These are phyloP conservation scores for Leccinum olivaceopallidum DNA, from an alignment of 768 basidiomycete genomes.

Conservation along the genomic window DNA sequence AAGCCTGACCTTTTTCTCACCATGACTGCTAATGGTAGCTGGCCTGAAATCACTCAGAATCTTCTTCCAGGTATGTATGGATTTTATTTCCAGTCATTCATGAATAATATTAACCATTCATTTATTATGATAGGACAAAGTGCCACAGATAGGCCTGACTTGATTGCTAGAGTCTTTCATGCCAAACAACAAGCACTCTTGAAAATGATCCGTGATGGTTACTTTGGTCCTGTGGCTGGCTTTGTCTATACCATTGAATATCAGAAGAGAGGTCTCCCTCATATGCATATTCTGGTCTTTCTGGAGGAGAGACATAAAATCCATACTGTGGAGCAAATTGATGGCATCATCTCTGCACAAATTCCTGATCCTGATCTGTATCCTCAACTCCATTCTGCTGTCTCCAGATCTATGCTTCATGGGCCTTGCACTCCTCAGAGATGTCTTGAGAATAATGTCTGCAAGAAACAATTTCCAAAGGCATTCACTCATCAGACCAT, in stretches of 20 bases:
- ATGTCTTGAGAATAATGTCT: background rate
- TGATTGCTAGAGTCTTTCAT: slow-evolving; percentile 47
- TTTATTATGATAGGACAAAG: slow-evolving; percentile 29
- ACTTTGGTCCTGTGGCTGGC: slow-evolving; percentile 44
- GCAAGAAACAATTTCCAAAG: background rate
- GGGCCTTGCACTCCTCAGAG: background rate
- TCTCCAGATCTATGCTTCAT: slow-evolving; percentile 18
- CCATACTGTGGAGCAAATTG: background rate
- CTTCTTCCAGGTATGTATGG: slow-evolving; percentile 33
- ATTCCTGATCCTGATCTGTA: background rate
- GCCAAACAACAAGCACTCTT: slow-evolving; percentile 41
- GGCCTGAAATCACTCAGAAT: slow-evolving; percentile 43
- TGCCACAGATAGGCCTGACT: slow-evolving; percentile 45
- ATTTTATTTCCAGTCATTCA: background rate
- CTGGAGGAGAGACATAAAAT: slow-evolving; percentile 2
- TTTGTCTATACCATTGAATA: slow-evolving; percentile 50
- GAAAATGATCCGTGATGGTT: slow-evolving; percentile 36
- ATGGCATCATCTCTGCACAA: slow-evolving; percentile 6
- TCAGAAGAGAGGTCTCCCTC: background rate
- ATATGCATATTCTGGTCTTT: background rate
- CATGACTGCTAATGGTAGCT: slow-evolving; percentile 51
- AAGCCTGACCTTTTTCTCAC: slow-evolving; percentile 51
- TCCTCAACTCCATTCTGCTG: slow-evolving; percentile 12
- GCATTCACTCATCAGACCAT: background rate
- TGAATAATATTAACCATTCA: background rate